Conservation (phyloP, 169 alveolate genomes). For the Hepatocystis sp. region DNA sequence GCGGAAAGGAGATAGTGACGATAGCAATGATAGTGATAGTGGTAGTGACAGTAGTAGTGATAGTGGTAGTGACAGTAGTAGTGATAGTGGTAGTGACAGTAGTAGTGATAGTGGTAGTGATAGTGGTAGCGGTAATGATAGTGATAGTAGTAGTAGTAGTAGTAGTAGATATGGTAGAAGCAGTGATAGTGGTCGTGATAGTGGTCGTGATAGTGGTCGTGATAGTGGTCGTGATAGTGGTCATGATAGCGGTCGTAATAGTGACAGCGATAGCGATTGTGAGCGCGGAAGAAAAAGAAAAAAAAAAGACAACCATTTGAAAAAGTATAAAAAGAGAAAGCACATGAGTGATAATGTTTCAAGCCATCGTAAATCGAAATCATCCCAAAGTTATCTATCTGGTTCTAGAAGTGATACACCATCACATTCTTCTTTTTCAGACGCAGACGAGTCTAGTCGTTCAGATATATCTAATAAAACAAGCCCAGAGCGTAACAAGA, state of each 20-base stretch:
- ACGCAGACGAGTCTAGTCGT: no score
- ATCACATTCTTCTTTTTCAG: no score
- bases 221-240: not conserved
- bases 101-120: not conserved
- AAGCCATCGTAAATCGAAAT: not conserved
- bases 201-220: not conserved
- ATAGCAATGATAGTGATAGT: not conserved
- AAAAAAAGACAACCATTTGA: not conserved
- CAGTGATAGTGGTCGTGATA: not conserved
- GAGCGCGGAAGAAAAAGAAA: not conserved
- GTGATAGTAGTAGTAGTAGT: not conserved
- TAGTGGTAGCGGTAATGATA: not conserved
- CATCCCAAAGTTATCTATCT: not conserved
- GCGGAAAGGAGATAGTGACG: not conserved
- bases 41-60: not conserved
- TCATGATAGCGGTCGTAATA: not conserved
- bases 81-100: not conserved
- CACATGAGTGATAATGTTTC: not conserved
- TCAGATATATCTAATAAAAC: no score
- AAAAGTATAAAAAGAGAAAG: no score
- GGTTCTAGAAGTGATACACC: no score
- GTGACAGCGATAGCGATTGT: no score
- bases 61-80: not conserved
- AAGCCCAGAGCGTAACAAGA: no score
- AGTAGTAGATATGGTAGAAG: not conserved